Evolutionary conservation across 208 protist species (phyloP), one percentile per base, ranked within the genome.

Genomic region (Blechomonas ayalai): DNA sequence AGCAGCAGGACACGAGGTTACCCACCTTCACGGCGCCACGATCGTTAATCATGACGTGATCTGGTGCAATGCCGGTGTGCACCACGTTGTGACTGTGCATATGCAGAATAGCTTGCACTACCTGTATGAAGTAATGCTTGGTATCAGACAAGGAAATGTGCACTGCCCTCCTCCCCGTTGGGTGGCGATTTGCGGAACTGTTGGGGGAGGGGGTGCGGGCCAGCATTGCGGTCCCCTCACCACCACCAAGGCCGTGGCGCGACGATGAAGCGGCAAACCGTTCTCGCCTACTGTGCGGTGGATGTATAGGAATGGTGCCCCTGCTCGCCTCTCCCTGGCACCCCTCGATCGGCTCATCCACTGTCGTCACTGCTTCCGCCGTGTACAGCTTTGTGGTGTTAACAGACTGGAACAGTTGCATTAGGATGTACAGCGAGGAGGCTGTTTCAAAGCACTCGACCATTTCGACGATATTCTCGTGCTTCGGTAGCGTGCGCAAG

Each of bases 381-480:
- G 69, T 79, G 52, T 86, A 82, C 19, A 90, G 32, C 33, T 70
- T 69, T 4, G 75, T 77, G 7, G 82, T 26, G 47, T 85, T 84
- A 27, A 69, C 64, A 19, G 84, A 86, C 6, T 61, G 55, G 51
- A 90, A 88, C 4, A 82, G 41, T 18, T 83, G 69, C 85, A 93
- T 93, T 18, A 93, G 45, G 43, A 93, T 88, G 70, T 93, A 93
- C 15, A 93, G 35, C 1, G 70, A 82, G 0, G 68, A 65, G 36
- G 69, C 52, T 8, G 85, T 84, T 59, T 93, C 85, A 34, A 90
- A 93, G 51, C 77, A 90, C 56, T 93, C 80, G 2, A 81, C 56
- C 61, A 82, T 93, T 56, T 93, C 85, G 52, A 90, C 63, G 19
- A 90, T 66, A 52, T 90, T 79, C 27, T 74, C 63, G 54, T 88